Evolutionary conservation across 139 green algal genomes (phyloP).

Genomic region (Chlorella sorokiniana): DNA sequence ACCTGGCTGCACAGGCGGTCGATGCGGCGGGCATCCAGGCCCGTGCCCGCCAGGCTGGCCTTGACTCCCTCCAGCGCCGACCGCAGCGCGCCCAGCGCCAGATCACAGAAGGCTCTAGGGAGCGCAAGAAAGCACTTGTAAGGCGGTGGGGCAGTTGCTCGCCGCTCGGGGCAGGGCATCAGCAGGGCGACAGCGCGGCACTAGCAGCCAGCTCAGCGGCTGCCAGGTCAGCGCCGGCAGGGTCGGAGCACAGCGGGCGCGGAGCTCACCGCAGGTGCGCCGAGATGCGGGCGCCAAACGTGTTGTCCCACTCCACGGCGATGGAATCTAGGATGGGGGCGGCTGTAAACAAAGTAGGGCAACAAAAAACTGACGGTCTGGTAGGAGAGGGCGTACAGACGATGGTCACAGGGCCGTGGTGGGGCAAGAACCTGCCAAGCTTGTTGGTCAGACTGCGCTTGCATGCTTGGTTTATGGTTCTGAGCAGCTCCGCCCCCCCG

Average conservation of each 20-base stretch:
- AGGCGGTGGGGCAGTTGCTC: not conserved
- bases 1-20: conserved; percentile 13
- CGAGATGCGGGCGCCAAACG: not conserved
- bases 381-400: too few species aligned
- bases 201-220: not conserved
- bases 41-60: not conserved
- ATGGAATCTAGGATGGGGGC: conserved; percentile 7
- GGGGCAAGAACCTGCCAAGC: too few species aligned
- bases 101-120: not conserved
- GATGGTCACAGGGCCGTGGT: too few species aligned
- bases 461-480: too few species aligned
- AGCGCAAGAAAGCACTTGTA: not conserved
- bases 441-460: too few species aligned
- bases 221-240: not conserved
- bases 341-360: not conserved
- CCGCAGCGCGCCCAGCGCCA: not conserved
- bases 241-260: not conserved
- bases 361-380: not conserved
- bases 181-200: not conserved
- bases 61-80: not conserved
- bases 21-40: not conserved
- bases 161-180: not conserved
- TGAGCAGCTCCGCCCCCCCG: not conserved
- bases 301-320: conserved; percentile 20
- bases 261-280: conserved; percentile 1